These are phyloP conservation scores for Paracorniculantispora psalliotae DNA, from an alignment of 2,329 filamentous ascomycete species.

Conservation along the genomic window DNA sequence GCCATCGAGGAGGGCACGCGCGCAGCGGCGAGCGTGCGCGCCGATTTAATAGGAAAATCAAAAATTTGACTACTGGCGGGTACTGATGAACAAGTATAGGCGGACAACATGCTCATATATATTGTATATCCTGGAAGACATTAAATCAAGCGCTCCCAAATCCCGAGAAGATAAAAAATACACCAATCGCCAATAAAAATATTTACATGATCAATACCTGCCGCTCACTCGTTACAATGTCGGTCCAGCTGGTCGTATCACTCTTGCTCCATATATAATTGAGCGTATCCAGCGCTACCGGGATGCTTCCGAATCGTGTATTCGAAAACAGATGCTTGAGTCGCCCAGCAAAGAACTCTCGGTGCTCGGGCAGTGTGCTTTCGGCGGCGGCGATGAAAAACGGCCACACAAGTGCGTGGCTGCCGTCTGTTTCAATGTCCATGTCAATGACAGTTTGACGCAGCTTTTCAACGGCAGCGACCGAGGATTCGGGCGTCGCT, in stretches of 20 bases:
- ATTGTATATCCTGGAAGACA: neutral
- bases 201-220: conserved; percentile 27
- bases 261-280: conserved; percentile 29
- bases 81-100: neutral
- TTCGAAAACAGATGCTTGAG: conserved; percentile 25
- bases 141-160: neutral
- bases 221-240: conserved; percentile 24
- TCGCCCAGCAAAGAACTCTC: conserved; percentile 29
- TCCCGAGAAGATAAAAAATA: neutral
- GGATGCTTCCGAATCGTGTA: conserved; percentile 35
- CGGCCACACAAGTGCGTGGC: conserved; percentile 36
- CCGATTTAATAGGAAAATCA: conserved; percentile 7
- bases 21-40: conserved; percentile 22
- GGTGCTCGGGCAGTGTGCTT: conserved; percentile 29
- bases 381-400: conserved; percentile 37
- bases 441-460: conserved; percentile 26
- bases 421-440: conserved; percentile 24
- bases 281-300: conserved; percentile 29
- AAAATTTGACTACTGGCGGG: neutral
- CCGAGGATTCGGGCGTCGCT: conserved; percentile 19
- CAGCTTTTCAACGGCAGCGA: conserved; percentile 27
- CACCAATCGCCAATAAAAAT: neutral
- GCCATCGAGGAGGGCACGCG: conserved; percentile 42
- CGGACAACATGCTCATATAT: neutral
- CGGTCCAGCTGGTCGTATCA: conserved; percentile 23